phyloP scores from a whole-genome alignment of 2,329 filamentous ascomycete species.

The Teratosphaeria nubilosa region DNA sequence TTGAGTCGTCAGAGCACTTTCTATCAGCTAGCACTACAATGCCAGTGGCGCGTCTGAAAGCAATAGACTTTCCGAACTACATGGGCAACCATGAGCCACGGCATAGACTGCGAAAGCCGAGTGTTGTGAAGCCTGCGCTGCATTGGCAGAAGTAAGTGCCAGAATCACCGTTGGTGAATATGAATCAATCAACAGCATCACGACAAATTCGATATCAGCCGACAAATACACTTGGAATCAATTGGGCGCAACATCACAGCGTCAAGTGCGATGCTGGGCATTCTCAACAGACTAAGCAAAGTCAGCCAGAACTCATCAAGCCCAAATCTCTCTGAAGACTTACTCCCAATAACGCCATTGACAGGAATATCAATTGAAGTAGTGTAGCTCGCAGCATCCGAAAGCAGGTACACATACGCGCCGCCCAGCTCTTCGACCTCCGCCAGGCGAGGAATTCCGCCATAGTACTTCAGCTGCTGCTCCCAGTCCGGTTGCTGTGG shows the following conservation, averaged over 20 bases:
- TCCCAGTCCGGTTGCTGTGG: slow-evolving; percentile 46
- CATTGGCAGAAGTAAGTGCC: no score
- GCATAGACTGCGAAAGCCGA: no score
- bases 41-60: no score
- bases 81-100: no score
- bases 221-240: no score
- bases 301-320: neutral
- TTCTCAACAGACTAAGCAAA: neutral
- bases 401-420: slow-evolving; percentile 48
- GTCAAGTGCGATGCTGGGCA: neutral
- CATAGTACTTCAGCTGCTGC: slow-evolving; percentile 48
- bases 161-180: no score
- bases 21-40: no score
- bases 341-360: slow-evolving; percentile 18
- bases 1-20: neutral
- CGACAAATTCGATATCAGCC: no score
- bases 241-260: no score
- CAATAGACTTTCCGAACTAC: no score
- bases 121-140: no score
- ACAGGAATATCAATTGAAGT: slow-evolving; percentile 43
- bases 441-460: slow-evolving; percentile 46
- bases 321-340: slow-evolving; percentile 1
- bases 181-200: no score
- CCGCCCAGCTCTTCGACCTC: slow-evolving; percentile 45
- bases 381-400: slow-evolving; percentile 42